Evolutionary conservation across 306 rosid genomes (phyloP), one percentile per base, ranked within the genome.

Genomic region (Trichosanthes truncata): DNA sequence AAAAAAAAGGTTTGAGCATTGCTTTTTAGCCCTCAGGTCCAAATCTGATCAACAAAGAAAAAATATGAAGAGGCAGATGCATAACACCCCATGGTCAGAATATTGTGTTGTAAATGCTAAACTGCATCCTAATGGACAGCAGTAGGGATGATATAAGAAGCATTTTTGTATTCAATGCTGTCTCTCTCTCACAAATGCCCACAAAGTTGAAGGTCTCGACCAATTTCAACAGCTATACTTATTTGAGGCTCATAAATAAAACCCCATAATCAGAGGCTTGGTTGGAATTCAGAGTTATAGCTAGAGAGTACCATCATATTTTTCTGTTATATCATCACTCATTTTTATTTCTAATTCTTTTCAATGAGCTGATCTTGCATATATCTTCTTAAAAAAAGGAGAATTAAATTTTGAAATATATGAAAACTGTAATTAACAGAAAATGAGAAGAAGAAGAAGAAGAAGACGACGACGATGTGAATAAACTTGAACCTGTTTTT

Each of bases 401-500:
- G 57, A 72, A 26, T 23, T 69, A 21, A 38, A 68, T 0, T 69
- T 38, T 12, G 9, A 43, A 13, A 75, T 29, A 23, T 26, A 65
- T 31, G 7, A 29, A 75, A 10, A 52, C 21, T 6, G 62, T 51
- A 49, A 53, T 75, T 31, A 33, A 52, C 59, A 75, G 15, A 17
- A 15, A 51, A 14, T 29, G 40, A 3, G 61, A 49, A 52, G 62
- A 45, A 48, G 4, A 49, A 46, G 15, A 46, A 2, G 51, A 43
- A 29, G 5, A 61, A 9, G 49, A 45, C 12, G 20, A 48, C 5
- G 4, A 18, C 20, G 23, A 18, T 18, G 23, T 18, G n/a, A 83
- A 53, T 80, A 65, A 77, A 51, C 81, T 62, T 35, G 76, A 79
- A 91, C 96, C 94, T 94, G 91, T 59, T 83, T 85, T 80, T 84